Evolutionary conservation across 73 alveolate genomes (phyloP).

Genomic region (Paramecium primaurelia): DNA sequence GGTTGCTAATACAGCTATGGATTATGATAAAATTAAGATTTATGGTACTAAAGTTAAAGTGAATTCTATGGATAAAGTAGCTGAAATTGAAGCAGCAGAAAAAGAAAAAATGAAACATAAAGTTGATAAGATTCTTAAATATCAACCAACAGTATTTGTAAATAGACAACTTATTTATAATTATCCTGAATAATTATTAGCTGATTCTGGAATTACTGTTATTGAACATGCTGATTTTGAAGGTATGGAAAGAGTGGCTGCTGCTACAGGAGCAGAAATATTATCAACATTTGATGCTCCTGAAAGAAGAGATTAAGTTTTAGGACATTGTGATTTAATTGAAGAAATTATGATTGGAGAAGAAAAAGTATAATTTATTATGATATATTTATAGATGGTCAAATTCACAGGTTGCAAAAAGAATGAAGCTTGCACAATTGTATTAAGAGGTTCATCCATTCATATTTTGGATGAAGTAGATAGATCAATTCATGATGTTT

Average conservation of each 20-base stretch:
- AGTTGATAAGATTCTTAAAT: conserved; percentile 90
- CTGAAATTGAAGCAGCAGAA: conserved; percentile 96
- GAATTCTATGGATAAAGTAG: conserved; percentile 91
- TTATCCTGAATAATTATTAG: conserved; percentile 96
- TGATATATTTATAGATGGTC: conserved; percentile 43
- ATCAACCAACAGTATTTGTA: conserved; percentile 95
- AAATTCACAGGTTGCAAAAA: conserved; percentile 94
- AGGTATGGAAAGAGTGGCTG: conserved; percentile 98
- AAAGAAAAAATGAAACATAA: conserved; percentile 95
- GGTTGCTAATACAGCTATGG: conserved; percentile 97
- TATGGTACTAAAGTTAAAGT: conserved; percentile 97
- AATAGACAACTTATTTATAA: conserved; percentile 97
- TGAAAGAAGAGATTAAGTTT: conserved; percentile 75
- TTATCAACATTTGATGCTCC: conserved; percentile 97
- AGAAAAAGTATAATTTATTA: conserved; percentile 80
- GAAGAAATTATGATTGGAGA: conserved; percentile 99
- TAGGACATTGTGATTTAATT: conserved; percentile 92
- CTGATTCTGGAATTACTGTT: conserved; percentile 95
- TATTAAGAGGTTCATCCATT: conserved; percentile 90
- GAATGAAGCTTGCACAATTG: conserved; percentile 96
- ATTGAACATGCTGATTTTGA: conserved; percentile 99
- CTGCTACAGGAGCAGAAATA: conserved; percentile 99
- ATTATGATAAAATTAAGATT: conserved; percentile 95
- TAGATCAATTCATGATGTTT: conserved; percentile 97
- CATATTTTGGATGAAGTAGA: conserved; percentile 98